phyloP scores from a whole-genome alignment of 2,329 filamentous ascomycete genomes.

The Tolypocladium ovalisporum region DNA sequence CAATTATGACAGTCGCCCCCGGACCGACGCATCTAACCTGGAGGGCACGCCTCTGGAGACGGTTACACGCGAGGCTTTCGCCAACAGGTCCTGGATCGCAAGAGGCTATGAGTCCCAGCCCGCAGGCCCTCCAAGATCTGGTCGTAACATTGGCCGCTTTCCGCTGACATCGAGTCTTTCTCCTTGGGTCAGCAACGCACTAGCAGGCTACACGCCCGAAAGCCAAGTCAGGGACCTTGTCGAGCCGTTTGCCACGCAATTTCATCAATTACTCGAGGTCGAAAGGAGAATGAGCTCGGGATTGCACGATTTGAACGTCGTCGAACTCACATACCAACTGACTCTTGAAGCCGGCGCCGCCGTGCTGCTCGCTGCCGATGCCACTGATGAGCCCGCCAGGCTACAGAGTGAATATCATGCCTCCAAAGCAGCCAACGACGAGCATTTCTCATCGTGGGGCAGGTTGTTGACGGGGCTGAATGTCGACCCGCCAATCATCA shows the following conservation, averaged over 20 bases:
- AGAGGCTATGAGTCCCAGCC: neutral
- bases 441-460: constrained; percentile 3
- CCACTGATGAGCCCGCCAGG: neutral
- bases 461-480: constrained; percentile 4
- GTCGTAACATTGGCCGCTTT: neutral
- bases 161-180: constrained; percentile 2
- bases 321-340: constrained; percentile 2
- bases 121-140: neutral
- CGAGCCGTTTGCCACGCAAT: neutral
- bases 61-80: neutral
- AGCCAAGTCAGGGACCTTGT: neutral
- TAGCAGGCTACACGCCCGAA: neutral
- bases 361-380: constrained; percentile 1
- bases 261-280: neutral
- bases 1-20: neutral
- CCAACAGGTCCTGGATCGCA: neutral
- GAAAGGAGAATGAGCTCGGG: constrained; percentile 1
- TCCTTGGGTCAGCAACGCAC: neutral
- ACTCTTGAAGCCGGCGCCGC: constrained; percentile 1
- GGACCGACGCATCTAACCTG: neutral
- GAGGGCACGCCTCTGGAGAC: neutral
- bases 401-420: neutral
- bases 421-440: neutral
- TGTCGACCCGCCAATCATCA: constrained; percentile 6
- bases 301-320: constrained; percentile 1